Percentiles rank a stretch among this genome's conserved stretches.
phyloP scores from a whole-genome alignment of 805 yeast genomes.

The Monosporozyma yasuniensis region DNA sequence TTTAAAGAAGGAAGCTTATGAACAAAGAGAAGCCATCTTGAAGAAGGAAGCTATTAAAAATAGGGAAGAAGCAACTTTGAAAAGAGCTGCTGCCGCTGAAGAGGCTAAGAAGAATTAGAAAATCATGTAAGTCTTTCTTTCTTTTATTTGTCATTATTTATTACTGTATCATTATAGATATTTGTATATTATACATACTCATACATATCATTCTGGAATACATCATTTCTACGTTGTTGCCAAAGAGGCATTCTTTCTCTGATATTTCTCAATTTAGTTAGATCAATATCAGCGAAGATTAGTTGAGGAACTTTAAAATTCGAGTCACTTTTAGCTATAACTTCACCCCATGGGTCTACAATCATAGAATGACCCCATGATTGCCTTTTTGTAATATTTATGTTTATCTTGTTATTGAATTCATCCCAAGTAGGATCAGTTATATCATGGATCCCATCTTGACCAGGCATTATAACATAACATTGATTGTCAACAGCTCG shows the following conservation, averaged over 20 bases:
- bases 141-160: not conserved
- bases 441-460: slow-evolving; percentile 66
- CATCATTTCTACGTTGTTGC: slow-evolving; percentile 54
- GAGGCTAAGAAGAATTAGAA: not conserved
- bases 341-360: slow-evolving; percentile 87
- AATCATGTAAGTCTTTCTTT: not conserved
- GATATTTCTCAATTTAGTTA: slow-evolving; percentile 38
- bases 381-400: slow-evolving; percentile 32
- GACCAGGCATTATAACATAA: slow-evolving; percentile 84
- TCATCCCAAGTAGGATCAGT: slow-evolving; percentile 31
- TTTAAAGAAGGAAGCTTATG: not conserved
- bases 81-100: not conserved
- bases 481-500: slow-evolving; percentile 86
- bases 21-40: not conserved
- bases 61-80: not conserved
- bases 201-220: slow-evolving; percentile 14
- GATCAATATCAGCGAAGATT: slow-evolving; percentile 60
- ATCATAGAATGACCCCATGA: slow-evolving; percentile 84
- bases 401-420: slow-evolving; percentile 3
- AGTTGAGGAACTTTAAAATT: slow-evolving; percentile 32
- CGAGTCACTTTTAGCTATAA: slow-evolving; percentile 48
- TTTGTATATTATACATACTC: not conserved
- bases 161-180: not conserved
- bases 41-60: not conserved
- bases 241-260: slow-evolving; percentile 70